Evolutionary conservation across 208 protist species (phyloP), one percentile per base, ranked within the genome.

Genomic region (Strigomonas galati): DNA sequence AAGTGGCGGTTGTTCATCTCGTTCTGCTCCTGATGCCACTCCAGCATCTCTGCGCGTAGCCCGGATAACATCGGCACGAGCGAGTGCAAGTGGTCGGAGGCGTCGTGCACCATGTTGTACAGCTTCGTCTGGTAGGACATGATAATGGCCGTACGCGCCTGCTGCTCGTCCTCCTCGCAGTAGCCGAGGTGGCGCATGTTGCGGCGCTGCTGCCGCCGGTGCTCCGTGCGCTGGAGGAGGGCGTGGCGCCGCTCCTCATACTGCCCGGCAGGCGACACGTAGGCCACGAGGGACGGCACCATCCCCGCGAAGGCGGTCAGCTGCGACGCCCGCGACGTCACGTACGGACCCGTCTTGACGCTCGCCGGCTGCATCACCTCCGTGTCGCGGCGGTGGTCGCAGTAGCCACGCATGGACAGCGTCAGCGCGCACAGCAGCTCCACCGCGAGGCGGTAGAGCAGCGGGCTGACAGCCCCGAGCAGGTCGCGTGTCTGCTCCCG

Each of bases 351-450:
- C 12, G 81, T 77, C 63, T 88, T 90, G 52, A 93, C 67, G 26
- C 78, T 79, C 0, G 70, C 51, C 15, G 87, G 83, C 67, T 90
- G 87, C 28, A 88, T 48, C 15, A 89, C 65, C 40, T 78, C 81
- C 19, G 79, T 52, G 67, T 94, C 88, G 62, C 73, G 88, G 10
- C 88, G 82, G 64, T 82, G 71, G 59, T 94, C 88, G 60, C 73
- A 81, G 78, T 84, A 87, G 32, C 88, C 88, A 19, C 73, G 51
- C 66, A 71, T 72, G 30, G 87, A 73, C 5, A 73, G 67, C 0
- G 79, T 71, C 30, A 94, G 53, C 26, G 72, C 43, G 51, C 67
- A 78, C 19, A 84, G 70, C 24, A 89, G 75, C 19, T 74, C 73
- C 54, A 68, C 65, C 63, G 84, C 74, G 12, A 93, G 76, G 30